Conservation (phyloP, 257 asterid genomes). For the Galeopsis tetrahit region DNA sequence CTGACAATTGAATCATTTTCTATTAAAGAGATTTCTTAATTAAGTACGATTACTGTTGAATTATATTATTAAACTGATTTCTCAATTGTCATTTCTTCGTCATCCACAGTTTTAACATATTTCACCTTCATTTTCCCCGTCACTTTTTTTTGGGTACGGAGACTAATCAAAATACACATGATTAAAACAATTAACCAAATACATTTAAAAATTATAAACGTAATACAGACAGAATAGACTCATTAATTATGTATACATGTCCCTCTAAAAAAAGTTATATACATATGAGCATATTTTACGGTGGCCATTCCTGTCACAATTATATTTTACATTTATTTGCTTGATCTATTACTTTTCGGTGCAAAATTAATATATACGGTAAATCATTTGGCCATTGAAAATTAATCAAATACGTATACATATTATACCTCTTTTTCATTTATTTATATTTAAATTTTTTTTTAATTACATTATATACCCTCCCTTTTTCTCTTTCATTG, state of each 20-base stretch:
- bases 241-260: too few relatives aligned
- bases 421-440: too few relatives aligned
- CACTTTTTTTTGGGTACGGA: not conserved
- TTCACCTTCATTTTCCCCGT: not conserved
- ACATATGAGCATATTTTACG: not conserved
- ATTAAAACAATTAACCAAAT: not conserved
- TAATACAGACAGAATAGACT: not conserved
- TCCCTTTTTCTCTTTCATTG: too few relatives aligned
- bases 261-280: too few relatives aligned
- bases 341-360: not conserved
- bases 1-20: conserved; percentile 12
- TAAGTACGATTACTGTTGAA: not conserved
- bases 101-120: not conserved
- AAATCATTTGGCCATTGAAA: too few relatives aligned
- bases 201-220: not conserved
- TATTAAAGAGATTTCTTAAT: conserved; percentile 7
- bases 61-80: conserved; percentile 1
- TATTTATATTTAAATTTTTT: too few relatives aligned
- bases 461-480: too few relatives aligned
- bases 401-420: too few relatives aligned
- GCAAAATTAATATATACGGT: too few relatives aligned
- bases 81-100: conserved; percentile 4
- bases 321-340: not conserved
- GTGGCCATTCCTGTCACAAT: not conserved
- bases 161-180: not conserved